Percentiles rank a stretch among this genome's conserved stretches.
These are phyloP conservation scores for Psidium friedrichsthalianum DNA, from an alignment of 345 rosid species.

Conservation along the genomic window DNA sequence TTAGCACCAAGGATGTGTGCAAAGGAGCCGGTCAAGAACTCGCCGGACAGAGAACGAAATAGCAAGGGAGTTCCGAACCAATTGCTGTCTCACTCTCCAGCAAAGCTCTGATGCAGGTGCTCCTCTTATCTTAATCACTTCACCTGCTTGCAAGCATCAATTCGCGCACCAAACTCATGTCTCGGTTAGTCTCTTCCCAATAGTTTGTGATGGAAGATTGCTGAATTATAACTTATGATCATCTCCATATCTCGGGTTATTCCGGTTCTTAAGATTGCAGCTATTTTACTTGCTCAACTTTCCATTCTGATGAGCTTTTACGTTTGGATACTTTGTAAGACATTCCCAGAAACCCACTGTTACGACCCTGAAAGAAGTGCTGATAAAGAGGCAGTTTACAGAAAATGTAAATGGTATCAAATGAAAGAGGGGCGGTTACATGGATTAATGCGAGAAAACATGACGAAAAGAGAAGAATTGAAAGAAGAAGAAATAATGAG, in stretches of 20 bases:
- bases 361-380: background rate
- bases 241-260: background rate
- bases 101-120: background rate
- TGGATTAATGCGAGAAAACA: background rate
- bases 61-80: background rate
- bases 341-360: background rate
- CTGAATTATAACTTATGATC: background rate
- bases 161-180: background rate
- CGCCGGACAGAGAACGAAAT: background rate
- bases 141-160: background rate
- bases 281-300: background rate
- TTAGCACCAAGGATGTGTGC: background rate
- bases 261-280: background rate
- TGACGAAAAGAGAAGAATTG: background rate
- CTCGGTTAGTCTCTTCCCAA: background rate
- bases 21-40: background rate
- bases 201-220: background rate
- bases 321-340: background rate
- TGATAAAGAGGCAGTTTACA: background rate
- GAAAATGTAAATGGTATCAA: background rate
- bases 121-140: background rate
- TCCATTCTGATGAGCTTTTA: background rate
- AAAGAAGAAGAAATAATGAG: background rate
- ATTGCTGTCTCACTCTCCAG: background rate
- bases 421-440: background rate